These are phyloP conservation scores for Teratosphaeria zuluensis DNA, from an alignment of 2,329 filamentous ascomycete genomes.

Conservation along the genomic window DNA sequence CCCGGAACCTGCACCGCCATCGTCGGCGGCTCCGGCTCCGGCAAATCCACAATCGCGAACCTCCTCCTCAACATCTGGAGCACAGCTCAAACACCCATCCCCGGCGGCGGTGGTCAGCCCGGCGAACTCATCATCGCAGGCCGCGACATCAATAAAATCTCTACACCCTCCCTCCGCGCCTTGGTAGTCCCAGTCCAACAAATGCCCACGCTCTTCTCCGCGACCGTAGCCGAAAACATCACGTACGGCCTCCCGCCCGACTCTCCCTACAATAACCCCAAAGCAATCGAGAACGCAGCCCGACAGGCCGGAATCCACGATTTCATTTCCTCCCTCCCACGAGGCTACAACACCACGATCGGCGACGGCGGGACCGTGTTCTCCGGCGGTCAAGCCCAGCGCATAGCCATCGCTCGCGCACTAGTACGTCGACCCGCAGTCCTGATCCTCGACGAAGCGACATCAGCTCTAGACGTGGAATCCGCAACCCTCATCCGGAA, in stretches of 20 bases:
- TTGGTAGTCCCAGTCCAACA: slow-evolving; percentile 62
- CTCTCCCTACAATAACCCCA: slow-evolving; percentile 40
- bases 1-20: slow-evolving; percentile 62
- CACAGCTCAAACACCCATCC: slow-evolving; percentile 47
- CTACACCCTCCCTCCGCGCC: slow-evolving; percentile 51
- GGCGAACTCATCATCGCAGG: slow-evolving; percentile 49
- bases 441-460: slow-evolving; percentile 79
- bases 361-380: slow-evolving; percentile 67
- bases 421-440: slow-evolving; percentile 61
- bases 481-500: slow-evolving; percentile 55
- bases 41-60: slow-evolving; percentile 75
- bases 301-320: slow-evolving; percentile 59
- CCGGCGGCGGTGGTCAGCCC: slow-evolving; percentile 7
- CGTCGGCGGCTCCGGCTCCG: slow-evolving; percentile 77
- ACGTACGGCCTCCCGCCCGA: slow-evolving; percentile 58
- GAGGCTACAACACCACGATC: slow-evolving; percentile 61
- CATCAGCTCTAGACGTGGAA: slow-evolving; percentile 64
- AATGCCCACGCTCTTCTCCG: slow-evolving; percentile 65
- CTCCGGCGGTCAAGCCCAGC: slow-evolving; percentile 74
- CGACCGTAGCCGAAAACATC: slow-evolving; percentile 71
- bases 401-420: slow-evolving; percentile 71
- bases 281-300: slow-evolving; percentile 40
- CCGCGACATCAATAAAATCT: slow-evolving; percentile 47
- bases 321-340: slow-evolving; percentile 63
- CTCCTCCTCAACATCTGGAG: slow-evolving; percentile 69